Evolutionary conservation across 352 stramenopile genomes (phyloP), one percentile per base, ranked within the genome.

Genomic region (Phytopythium helicoides): DNA sequence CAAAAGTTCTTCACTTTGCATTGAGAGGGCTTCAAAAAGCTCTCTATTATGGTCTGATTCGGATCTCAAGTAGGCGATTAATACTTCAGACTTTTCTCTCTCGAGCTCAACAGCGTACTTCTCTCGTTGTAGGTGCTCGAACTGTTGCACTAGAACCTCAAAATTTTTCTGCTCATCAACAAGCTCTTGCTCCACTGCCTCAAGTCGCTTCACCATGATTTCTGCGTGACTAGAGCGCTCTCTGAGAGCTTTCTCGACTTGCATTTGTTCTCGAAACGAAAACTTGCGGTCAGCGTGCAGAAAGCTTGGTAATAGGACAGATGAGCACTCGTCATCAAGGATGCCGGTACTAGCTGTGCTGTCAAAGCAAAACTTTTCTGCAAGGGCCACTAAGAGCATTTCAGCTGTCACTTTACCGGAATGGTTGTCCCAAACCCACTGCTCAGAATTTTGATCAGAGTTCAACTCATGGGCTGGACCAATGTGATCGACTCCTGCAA

Each of bases 111-210:
- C 21, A 7, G 3, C 19, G 2, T 7, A 11, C 19, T 53, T 54
- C 2, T 81, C 65, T 11, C 64, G 58, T 36, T 81, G 57, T 3
- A 60, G 26, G 58, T 74, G 64, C 36, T 89, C 79, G 14, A 89
- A 64, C 38, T 89, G 79, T 31, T 65, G 57, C 19, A 86, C 78
- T 11, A 92, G 52, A 10, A 89, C 56, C 4, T 73, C 66, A 42
- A 89, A 92, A 51, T 87, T 88, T 21, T 58, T 73, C 38, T 92
- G 78, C 33, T 92, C 81, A 0, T 89, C 76, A 0, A 88, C 37
- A 1, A 92, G 56, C 21, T 92, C 77, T 26, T 70, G 56, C 41
- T 90, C 77, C 6, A 89, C 79, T 1, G 75, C 75, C 25, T 51
- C 58, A 14, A 92, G 72, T 15, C 79, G 64, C 52, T 89, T 86